Evolutionary conservation across 805 yeast genomes (phyloP).

Genomic region (Suhomyces sp.): DNA sequence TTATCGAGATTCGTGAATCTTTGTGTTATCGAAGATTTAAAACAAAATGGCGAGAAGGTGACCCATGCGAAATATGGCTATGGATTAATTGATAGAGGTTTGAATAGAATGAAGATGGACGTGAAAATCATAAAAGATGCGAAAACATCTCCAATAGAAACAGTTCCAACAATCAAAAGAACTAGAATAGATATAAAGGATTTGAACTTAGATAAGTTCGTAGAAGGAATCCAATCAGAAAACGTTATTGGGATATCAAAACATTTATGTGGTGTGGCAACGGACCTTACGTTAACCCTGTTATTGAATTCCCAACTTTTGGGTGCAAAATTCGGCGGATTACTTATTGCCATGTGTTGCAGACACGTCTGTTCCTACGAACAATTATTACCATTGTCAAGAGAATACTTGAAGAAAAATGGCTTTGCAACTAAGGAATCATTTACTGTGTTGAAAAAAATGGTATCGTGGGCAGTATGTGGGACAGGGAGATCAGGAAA

Average conservation of each 20-base stretch:
- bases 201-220: constrained; percentile 49
- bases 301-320: constrained; percentile 41
- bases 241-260: constrained; percentile 69
- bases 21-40: constrained; percentile 28
- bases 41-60: background rate
- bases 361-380: constrained; percentile 74
- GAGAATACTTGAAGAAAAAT: constrained; percentile 32
- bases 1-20: constrained; percentile 61
- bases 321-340: constrained; percentile 44
- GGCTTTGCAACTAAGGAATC: constrained; percentile 36
- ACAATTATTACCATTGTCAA: constrained; percentile 51
- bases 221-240: constrained; percentile 23
- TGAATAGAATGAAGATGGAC: constrained; percentile 78
- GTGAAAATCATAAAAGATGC: constrained; percentile 60
- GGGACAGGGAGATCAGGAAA: constrained; percentile 46
- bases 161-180: constrained; percentile 43
- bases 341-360: constrained; percentile 90
- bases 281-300: constrained; percentile 77
- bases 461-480: constrained; percentile 88
- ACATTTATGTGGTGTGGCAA: constrained; percentile 92
- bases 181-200: constrained; percentile 81
- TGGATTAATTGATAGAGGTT: constrained; percentile 72
- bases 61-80: constrained; percentile 33
- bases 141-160: constrained; percentile 6
- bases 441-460: constrained; percentile 53